Evolutionary conservation across 805 yeast species (phyloP), one percentile per base, ranked within the genome.

Genomic region (Candida sithepensis): DNA sequence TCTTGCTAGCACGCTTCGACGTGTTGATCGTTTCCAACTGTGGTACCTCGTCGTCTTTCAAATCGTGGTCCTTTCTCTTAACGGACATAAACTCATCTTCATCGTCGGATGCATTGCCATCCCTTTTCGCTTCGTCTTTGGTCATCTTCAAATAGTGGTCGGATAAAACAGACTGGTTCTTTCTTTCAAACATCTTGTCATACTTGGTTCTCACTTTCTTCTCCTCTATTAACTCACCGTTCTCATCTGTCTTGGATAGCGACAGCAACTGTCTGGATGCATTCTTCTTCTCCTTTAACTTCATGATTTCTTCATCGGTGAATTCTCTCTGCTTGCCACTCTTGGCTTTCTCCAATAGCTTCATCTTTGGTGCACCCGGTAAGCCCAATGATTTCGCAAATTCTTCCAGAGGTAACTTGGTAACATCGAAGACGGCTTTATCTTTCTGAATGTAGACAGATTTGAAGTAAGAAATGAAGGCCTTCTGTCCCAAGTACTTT

Each of bases 341-440:
- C 32, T 53, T 52, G 3, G 52, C 55, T 10, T 73, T 72, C 19
- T 78, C 77, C 54, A 73, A 69, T 47, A 92, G 77, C 63, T 88
- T 90, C 58, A 94, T 85, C 58, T 87, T 84, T 39, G 99, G 99
- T 3, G 96, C 96, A 46, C 97, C 96, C 1, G 98, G 97, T 39
- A 94, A 75, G 9, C 99, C 99, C 42, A 91, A 67, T 3, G 96
- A 86, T 49, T 79, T 79, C 4, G 99, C 98, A 66, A 73, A 90
- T 47, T 79, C 87, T 53, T 92, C 97, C 2, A 84, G 69, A 2
- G 96, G 95, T 3, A 92, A 63, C 42, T 81, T 79, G 12, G 82
- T 86, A 36, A 90, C 75, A 54, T 85, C 80, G 69, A 94, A 94
- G 12, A 91, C 83, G 34, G 83, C 86, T 65, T 89, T 89, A 62